These are phyloP conservation scores for Fagopyrum homotropicum DNA, from an alignment of 148 eudicot genomes.

Conservation along the genomic window DNA sequence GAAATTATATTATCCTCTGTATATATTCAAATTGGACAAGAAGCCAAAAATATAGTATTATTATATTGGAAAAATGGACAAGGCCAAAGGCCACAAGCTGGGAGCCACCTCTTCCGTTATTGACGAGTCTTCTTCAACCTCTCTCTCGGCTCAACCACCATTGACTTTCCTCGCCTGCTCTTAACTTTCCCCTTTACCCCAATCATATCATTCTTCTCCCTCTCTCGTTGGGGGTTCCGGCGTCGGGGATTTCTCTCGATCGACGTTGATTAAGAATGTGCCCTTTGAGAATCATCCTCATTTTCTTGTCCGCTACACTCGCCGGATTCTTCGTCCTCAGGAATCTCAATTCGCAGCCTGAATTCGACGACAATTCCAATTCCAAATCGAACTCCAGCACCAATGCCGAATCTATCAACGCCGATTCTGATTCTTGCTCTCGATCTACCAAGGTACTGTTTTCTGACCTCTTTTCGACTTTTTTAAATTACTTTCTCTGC, in stretches of 20 bases:
- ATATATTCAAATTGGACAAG: no score
- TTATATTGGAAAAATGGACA: neutral
- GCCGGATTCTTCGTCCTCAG: slow-evolving; percentile 46
- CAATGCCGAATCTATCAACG: slow-evolving; percentile 12
- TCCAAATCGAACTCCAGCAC: neutral
- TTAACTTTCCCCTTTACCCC: slow-evolving; percentile 2
- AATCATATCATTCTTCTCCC: neutral
- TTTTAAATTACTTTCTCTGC: neutral
- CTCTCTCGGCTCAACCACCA: slow-evolving; percentile 8
- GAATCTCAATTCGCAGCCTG: slow-evolving; percentile 39
- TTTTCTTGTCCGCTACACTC: slow-evolving; percentile 56
- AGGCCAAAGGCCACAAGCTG: neutral
- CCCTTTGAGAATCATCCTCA: slow-evolving; percentile 42
- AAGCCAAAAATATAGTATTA: no score
- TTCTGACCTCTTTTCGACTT: neutral
- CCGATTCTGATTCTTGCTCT: slow-evolving; percentile 10
- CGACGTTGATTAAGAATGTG: slow-evolving; percentile 27
- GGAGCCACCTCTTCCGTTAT: neutral
- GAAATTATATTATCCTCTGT: no score
- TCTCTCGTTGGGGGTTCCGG: neutral
- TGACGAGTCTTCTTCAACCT: neutral
- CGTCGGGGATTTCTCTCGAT: neutral
- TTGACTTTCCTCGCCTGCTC: slow-evolving; percentile 1
- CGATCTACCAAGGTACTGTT: slow-evolving; percentile 27
- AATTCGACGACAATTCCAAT: slow-evolving; percentile 12